phyloP scores from a whole-genome alignment of 371 early-diverging fungal species.

The Nematocida displodere region DNA sequence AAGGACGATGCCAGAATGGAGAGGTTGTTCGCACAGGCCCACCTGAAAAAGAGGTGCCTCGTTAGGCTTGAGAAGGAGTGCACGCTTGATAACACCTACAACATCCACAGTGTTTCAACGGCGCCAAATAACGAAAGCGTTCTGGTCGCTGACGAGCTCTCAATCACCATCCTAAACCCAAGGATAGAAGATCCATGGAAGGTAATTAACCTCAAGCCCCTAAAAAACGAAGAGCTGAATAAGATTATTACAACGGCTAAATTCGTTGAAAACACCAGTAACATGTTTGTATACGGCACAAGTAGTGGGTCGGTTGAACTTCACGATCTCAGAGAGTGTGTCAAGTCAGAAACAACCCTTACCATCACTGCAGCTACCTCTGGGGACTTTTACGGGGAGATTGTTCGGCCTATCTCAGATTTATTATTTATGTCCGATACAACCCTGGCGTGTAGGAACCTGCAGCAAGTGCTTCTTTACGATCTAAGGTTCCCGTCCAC shows the following conservation, averaged over 20 bases:
- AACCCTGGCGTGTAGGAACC: slow-evolving; percentile 54
- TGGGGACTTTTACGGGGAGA: slow-evolving; percentile 51
- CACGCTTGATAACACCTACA: slow-evolving; percentile 92
- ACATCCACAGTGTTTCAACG: slow-evolving; percentile 93
- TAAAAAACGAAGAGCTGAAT: slow-evolving; percentile 91
- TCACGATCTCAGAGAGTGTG: slow-evolving; percentile 76
- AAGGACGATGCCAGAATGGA: neutral
- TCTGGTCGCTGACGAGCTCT: slow-evolving; percentile 88
- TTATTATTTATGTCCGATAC: slow-evolving; percentile 60
- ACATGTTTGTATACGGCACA: slow-evolving; percentile 89
- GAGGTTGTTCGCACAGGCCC: neutral
- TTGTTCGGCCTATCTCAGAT: slow-evolving; percentile 60
- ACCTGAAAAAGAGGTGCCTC: neutral
- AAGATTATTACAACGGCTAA: slow-evolving; percentile 96
- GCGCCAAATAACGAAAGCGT: slow-evolving; percentile 90
- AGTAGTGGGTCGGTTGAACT: slow-evolving; percentile 90
- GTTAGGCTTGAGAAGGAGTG: slow-evolving; percentile 65
- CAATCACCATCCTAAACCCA: slow-evolving; percentile 93
- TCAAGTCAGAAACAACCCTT: slow-evolving; percentile 28
- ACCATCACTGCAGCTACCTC: slow-evolving; percentile 9
- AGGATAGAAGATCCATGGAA: slow-evolving; percentile 65
- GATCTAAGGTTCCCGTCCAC: slow-evolving; percentile 53
- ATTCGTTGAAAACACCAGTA: slow-evolving; percentile 86
- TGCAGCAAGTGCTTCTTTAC: slow-evolving; percentile 57
- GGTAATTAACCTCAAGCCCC: slow-evolving; percentile 93